Base-by-base conservation (phyloP, 2,329 filamentous ascomycete species). In the Celoporthe dispersa region DNA sequence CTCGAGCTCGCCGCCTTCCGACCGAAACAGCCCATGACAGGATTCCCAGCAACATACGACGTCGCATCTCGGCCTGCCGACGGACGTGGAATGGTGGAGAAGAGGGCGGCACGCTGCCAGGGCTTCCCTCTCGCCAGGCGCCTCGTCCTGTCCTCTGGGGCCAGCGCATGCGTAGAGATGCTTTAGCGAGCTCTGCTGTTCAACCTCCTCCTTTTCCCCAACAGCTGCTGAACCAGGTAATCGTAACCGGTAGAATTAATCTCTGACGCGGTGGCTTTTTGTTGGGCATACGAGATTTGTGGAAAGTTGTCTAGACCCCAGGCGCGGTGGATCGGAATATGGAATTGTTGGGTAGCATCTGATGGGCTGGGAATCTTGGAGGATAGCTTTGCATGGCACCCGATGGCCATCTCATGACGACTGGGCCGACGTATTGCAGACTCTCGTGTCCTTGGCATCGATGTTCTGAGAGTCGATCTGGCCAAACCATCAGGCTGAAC, bases 1-100 rank as follows among this genome's bases (percentile, higher is more conserved):
- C 57, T 35, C n/a, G n/a, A n/a, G n/a, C n/a, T n/a, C 19, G 57
- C 57, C 57, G 57, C 57, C 57, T 37, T 35, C 33, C 57, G 33
- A n/a, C 31, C 22, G 31, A 22, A 9, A 60, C 44, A 37, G 31
- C 33, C 33, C 33, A 1, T 19, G 57, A 5, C 22, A 60, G 31
- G 19, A 11, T 37, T 14, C 16, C 33, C 57, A 37, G 31, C 33
- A 60, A 37, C 19, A 60, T 60, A 35, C 57, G 57, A 60, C 57
- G 22, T 60, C 57, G 57, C 31, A 60, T 60, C 16, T 60, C 57
- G 33, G 57, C 57, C 16, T 60, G 19, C 31, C 19, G n/a, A 31
- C 53, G 25, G 11, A 31, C 19, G 2, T 16, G 16, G 16, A 37
- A 22, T 22, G 22, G 31, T 37, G 57, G 31, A 57, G 53, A 55